These are phyloP conservation scores for Phytophthora meadii DNA, from an alignment of 352 stramenopile genomes.

Conservation along the genomic window DNA sequence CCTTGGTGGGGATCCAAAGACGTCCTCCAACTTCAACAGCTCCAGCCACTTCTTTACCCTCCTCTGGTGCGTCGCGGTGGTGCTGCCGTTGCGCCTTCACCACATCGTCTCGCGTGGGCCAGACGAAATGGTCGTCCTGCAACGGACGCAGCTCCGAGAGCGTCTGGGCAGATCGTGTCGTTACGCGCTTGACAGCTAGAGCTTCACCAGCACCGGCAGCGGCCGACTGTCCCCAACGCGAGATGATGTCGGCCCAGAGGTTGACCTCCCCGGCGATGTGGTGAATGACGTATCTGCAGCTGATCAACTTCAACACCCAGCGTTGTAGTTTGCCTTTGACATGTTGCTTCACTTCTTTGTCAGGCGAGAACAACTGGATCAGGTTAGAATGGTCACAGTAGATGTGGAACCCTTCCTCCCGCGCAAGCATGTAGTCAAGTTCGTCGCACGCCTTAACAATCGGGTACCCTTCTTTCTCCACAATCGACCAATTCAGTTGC, in stretches of 20 bases:
- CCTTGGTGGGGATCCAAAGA: constrained; percentile 3
- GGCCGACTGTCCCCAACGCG: neutral
- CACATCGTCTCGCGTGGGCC: constrained; percentile 1
- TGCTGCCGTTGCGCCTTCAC: neutral
- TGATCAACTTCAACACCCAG: constrained; percentile 11
- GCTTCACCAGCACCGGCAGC: too few species aligned
- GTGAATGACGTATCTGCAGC: constrained; percentile 18
- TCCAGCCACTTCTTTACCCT: neutral
- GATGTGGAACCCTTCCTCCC: constrained; percentile 8
- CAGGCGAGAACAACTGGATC: constrained; percentile 12
- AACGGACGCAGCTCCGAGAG: constrained; percentile 16
- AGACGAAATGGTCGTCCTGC: constrained; percentile 10
- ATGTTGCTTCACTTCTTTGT: constrained; percentile 13
- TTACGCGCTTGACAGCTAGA: constrained; percentile 12
- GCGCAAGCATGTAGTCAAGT: constrained; percentile 10
- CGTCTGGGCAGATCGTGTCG: neutral
- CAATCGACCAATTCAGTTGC: constrained; percentile 13
- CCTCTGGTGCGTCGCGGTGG: neutral
- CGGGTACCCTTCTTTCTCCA: constrained; percentile 15
- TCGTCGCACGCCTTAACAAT: constrained; percentile 14
- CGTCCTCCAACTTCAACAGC: too few species aligned
- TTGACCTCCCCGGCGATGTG: constrained; percentile 29
- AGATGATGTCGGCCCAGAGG: constrained; percentile 22
- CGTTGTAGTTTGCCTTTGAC: constrained; percentile 17
- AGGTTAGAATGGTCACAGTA: constrained; percentile 25